phyloP scores from a whole-genome alignment of 2,329 filamentous ascomycete species.

The Neopestalotiopsis clavispora region DNA sequence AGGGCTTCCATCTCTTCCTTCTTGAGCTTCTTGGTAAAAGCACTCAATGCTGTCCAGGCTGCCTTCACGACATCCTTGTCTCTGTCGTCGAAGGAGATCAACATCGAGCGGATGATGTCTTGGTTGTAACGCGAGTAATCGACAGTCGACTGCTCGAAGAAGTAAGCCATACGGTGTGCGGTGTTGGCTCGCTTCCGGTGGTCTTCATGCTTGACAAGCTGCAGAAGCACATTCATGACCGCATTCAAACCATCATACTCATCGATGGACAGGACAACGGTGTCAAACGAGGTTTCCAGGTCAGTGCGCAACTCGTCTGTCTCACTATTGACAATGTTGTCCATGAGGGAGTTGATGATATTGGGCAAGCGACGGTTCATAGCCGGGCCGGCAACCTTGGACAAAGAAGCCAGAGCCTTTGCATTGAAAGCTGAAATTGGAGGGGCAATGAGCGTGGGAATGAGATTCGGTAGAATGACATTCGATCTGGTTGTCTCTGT shows the following conservation, averaged over 20 bases:
- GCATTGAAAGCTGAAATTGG: conserved; percentile 96
- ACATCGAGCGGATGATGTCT: conserved; percentile 87
- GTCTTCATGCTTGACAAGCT: conserved; percentile 90
- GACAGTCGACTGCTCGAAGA: conserved; percentile 79
- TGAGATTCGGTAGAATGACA: conserved; percentile 93
- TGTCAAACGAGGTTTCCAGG: conserved; percentile 82
- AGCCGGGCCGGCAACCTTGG: conserved; percentile 85
- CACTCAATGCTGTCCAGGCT: conserved; percentile 84
- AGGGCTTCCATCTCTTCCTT: conserved; percentile 99
- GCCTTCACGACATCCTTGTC: conserved; percentile 86
- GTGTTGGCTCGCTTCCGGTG: conserved; percentile 81
- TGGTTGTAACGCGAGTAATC: conserved; percentile 97
- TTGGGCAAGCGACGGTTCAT: conserved; percentile 90
- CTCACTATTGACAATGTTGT: conserved; percentile 80
- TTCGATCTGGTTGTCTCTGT: conserved; percentile 94
- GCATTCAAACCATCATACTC: conserved; percentile 96
- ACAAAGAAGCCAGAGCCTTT: conserved; percentile 88
- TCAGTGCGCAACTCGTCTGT: conserved; percentile 77
- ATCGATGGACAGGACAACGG: conserved; percentile 89
- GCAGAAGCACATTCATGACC: conserved; percentile 90
- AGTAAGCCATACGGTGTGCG: conserved; percentile 79
- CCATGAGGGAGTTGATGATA: conserved; percentile 93
- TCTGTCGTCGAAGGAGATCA: conserved; percentile 90
- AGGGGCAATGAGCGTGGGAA: conserved; percentile 87
- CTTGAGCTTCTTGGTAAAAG: conserved; percentile 85